A percentile compares a stretch with the other conserved stretches of the same genome.
phyloP scores from a whole-genome alignment of 805 yeast species.

The Sugiyamaella lignohabitans region DNA sequence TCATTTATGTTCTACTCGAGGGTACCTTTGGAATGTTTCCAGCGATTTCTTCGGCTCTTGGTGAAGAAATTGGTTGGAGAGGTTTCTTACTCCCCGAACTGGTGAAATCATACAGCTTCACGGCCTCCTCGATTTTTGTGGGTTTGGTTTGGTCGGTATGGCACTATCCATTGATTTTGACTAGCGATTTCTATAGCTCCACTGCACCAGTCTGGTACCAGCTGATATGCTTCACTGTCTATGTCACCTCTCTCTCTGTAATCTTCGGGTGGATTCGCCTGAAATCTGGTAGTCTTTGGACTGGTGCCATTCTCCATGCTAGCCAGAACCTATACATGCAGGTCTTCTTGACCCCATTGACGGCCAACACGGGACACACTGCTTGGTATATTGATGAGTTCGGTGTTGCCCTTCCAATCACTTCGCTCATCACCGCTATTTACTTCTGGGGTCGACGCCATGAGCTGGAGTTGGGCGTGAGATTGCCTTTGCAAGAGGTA shows the following conservation, averaged over 20 bases:
- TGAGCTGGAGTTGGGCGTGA: background rate
- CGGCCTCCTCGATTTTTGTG: background rate
- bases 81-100: background rate
- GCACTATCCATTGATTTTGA: background rate
- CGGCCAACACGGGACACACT: background rate
- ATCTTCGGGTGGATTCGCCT: background rate
- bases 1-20: background rate
- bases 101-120: background rate
- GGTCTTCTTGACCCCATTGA: background rate
- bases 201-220: background rate
- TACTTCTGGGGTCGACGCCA: background rate
- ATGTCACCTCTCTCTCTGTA: background rate
- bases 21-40: background rate
- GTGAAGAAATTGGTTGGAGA: background rate
- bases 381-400: constrained; percentile 1
- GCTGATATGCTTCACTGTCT: background rate
- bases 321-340: background rate
- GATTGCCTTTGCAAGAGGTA: background rate
- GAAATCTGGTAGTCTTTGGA: background rate
- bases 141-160: background rate
- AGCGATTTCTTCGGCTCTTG: background rate
- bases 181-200: background rate
- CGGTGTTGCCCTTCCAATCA: background rate
- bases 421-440: constrained; percentile 41
- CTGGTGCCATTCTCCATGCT: background rate